Percentiles rank a stretch among this genome's conserved stretches.
These are phyloP conservation scores for Puccinia sorghi DNA, from an alignment of 1,284 basidiomycete genomes.

Conservation along the genomic window DNA sequence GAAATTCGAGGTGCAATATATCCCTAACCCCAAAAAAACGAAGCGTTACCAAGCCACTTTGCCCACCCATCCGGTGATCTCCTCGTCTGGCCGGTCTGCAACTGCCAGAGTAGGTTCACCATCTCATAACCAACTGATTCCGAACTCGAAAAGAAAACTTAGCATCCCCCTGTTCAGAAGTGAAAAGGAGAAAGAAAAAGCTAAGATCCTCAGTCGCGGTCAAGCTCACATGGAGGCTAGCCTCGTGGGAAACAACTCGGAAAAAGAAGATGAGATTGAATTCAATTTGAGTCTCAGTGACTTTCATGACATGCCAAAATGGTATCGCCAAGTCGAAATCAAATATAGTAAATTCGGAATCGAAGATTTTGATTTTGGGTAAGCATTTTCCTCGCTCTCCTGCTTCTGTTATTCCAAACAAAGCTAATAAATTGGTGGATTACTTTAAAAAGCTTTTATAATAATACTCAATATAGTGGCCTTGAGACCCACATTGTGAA, in stretches of 20 bases:
- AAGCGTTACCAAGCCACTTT: constrained; percentile 49
- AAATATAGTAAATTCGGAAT: constrained; percentile 99
- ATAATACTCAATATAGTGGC: constrained; percentile 83
- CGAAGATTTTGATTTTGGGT: constrained; percentile 98
- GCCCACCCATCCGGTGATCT: not conserved
- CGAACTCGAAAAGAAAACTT: constrained; percentile 60
- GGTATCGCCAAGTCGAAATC: constrained; percentile 91
- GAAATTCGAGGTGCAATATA: constrained; percentile 58
- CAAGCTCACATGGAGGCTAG: constrained; percentile 25
- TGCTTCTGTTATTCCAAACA: not conserved
- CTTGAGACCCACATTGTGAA: constrained; percentile 96
- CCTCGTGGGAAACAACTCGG: constrained; percentile 50
- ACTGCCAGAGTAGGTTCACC: constrained; percentile 67
- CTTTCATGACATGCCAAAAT: constrained; percentile 67
- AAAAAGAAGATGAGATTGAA: constrained; percentile 46
- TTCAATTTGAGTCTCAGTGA: constrained; percentile 38
- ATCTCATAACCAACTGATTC: constrained; percentile 60
- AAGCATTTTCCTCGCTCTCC: constrained; percentile 51
- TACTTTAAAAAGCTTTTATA: constrained; percentile 71
- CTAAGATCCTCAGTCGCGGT: constrained; percentile 58
- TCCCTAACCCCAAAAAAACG: constrained; percentile 41
- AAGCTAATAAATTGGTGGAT: too few species aligned
- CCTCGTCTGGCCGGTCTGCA: not conserved
- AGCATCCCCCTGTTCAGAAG: constrained; percentile 75
- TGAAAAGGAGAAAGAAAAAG: constrained; percentile 65